Base-by-base conservation (phyloP, 208 protist genomes). In the Phytomonas francai region DNA sequence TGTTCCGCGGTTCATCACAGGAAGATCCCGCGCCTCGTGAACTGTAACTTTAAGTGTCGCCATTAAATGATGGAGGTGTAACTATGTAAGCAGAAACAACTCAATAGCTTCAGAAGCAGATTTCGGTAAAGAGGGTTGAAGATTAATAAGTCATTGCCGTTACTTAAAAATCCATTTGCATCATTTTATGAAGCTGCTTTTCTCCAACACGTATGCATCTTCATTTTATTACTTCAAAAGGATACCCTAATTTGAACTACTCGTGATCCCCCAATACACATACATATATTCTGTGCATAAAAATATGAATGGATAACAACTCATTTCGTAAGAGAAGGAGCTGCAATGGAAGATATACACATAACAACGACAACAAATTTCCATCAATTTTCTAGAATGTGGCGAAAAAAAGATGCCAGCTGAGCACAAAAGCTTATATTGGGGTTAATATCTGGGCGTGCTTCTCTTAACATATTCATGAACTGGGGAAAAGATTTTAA, bases 21-120 rank as follows among this genome's bases (percentile, higher is more conserved):
- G 94, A 19, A 97, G 78, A 67, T 96, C 91, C n/a, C 91, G 83
- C 16, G 89, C 92, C 68, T 90, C 89, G 72, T 94, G 85, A 7
- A 96, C 85, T 12, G 77, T 88, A 12, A 97, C 85, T 68, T 96
- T 97, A 9, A 97, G 39, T 4, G 87, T 97, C 9, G 91, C 94
- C 87, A 97, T 96, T 16, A 19, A 54, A 25, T 54, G 25, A 54
- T 54, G 45, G 45, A 19, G 25, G 6, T 54, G 2, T 54, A 25
- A 25, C 16, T 54, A 54, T 54, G 19, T 5, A 54, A 54, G 16
- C 6, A 54, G 45, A 45, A 45, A 14, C 19, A 45, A 14, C 19
- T 14, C 19, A 45, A 27, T 28, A 33, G n/a, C 19, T 45, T 11
- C 8, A 45, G 19, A 54, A 54, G 22, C 45, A 5, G 3, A 54